Evolutionary conservation across 495 filamentous ascomycete genomes (phyloP), one percentile per base, ranked within the genome.

Genomic region (Polyplosphaeria fusca): DNA sequence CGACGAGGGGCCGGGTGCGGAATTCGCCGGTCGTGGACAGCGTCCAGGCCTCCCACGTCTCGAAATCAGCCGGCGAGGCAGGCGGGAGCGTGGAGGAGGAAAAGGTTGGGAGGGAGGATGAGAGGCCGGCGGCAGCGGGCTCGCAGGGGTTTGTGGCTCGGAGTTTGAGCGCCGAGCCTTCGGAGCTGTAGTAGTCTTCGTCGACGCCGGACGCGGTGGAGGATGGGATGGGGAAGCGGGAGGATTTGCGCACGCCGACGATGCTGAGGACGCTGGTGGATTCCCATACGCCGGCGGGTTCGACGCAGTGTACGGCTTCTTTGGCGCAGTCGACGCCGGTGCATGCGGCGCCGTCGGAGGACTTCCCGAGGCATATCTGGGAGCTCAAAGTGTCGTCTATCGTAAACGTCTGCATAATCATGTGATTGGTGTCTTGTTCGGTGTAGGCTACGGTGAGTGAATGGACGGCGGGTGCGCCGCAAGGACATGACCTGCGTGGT

Each of bases 41-140:
- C 9, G 76, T 79, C 82, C 84, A 89, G 1, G 79, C 79, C 65
- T 88, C 84, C 84, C 84, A 89, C 16, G 16, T 32, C 9, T 60
- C 51, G 1, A 24, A 30, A 20, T 60, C 61, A 5, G 24, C 28
- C 19, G 51, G 18, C 27, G 35, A 41, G 22, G 50, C 22, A 4
- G 28, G 12, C 5, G 27, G 19, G 14, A 16, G 35, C 4, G 14
- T 23, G 25, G 7, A 16, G 46, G 16, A n/a, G 22, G 41, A 32
- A 1, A 39, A 19, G 12, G 43, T 20, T 12, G 42, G 37, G 40
- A 45, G 7, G 9, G 59, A 20, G 11, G 41, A n/a, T 26, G 55
- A 24, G 9, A 51, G 12, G 32, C 47, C 16, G 9, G 37, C 13
- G 28, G 25, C 37, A 24, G 22, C 48, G 5, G 28, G 5, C n/a